Evolutionary conservation across 2,329 filamentous ascomycete genomes (phyloP).

Genomic region (Fusarium burgessii): DNA sequence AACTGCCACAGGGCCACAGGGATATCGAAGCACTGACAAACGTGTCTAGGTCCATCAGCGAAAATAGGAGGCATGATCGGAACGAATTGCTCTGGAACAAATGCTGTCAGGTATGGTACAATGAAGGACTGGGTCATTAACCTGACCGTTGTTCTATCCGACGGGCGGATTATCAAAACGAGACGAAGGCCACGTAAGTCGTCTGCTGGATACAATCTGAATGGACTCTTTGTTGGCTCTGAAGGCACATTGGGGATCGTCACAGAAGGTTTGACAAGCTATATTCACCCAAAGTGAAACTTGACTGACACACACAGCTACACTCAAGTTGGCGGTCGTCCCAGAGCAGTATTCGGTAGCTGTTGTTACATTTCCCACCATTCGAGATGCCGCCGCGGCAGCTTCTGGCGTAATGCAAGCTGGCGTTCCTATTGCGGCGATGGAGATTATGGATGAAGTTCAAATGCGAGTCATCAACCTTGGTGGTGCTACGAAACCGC

Average conservation of each 20-base stretch:
- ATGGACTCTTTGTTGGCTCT: conserved; percentile 81
- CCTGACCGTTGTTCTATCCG: conserved; percentile 82
- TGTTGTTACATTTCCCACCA: conserved; percentile 82
- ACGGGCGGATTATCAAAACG: conserved; percentile 84
- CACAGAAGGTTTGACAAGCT: conserved; percentile 69
- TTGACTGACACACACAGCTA: conserved; percentile 61
- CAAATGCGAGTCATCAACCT: conserved; percentile 87
- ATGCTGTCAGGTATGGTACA: conserved; percentile 83
- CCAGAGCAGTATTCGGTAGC: conserved; percentile 82
- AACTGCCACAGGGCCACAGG: not conserved
- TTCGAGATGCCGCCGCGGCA: conserved; percentile 79
- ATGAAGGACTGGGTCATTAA: conserved; percentile 93
- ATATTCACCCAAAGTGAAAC: not conserved
- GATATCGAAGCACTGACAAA: not conserved
- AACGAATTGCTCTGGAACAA: conserved; percentile 82
- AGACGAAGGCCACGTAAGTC: conserved; percentile 82
- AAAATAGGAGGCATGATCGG: conserved; percentile 88
- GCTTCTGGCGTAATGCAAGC: conserved; percentile 81
- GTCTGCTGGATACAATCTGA: conserved; percentile 86
- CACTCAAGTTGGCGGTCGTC: conserved; percentile 81
- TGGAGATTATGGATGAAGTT: conserved; percentile 91
- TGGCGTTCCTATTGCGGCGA: conserved; percentile 78
- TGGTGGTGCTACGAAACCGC: conserved; percentile 74
- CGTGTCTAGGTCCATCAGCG: conserved; percentile 66
- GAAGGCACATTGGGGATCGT: conserved; percentile 86